A percentile compares a stretch with the other conserved stretches of the same genome.
Evolutionary conservation across 805 yeast species (phyloP).

Genomic region (Sporopachydermia quercuum): DNA sequence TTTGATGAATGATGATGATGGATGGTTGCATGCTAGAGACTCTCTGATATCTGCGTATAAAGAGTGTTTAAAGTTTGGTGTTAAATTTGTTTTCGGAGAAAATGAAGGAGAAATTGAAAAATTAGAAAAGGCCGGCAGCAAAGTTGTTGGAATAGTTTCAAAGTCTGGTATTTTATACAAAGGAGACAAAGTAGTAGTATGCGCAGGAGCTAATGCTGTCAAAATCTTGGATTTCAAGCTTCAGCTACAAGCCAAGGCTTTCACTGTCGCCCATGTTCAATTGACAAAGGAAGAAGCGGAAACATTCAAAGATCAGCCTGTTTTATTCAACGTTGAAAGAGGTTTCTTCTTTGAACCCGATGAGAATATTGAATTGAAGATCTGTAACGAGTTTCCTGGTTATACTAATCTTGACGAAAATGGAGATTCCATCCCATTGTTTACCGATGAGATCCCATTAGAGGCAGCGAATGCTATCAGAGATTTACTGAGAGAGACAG

Average conservation of each 20-base stretch:
- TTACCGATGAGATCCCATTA: constrained; percentile 9
- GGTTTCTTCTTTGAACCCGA: constrained; percentile 15
- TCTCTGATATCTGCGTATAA: constrained; percentile 21
- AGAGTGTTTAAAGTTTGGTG: constrained; percentile 19
- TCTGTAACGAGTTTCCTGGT: constrained; percentile 17
- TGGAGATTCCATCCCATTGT: constrained; percentile 7
- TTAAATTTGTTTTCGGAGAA: constrained; percentile 23
- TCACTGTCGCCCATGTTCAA: constrained; percentile 13
- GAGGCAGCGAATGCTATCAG: constrained; percentile 10
- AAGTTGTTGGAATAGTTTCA: constrained; percentile 12
- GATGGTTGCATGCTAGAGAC: constrained; percentile 27
- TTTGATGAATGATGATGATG: constrained; percentile 25
- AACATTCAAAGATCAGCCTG: constrained; percentile 9
- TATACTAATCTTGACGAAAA: constrained; percentile 8
- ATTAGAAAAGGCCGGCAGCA: constrained; percentile 3
- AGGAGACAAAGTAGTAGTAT: constrained; percentile 22
- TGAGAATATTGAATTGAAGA: constrained; percentile 10
- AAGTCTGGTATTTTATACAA: constrained; percentile 15
- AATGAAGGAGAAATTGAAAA: constrained; percentile 10
- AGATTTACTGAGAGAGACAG: constrained; percentile 7
- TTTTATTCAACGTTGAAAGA: constrained; percentile 10
- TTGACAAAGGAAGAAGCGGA: constrained; percentile 11
- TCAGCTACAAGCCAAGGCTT: constrained; percentile 12
- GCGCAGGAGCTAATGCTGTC: constrained; percentile 25
- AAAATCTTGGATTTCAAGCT: constrained; percentile 15